Base-by-base conservation (phyloP, 73 alveolate genomes). In the Breviolum minutum region DNA sequence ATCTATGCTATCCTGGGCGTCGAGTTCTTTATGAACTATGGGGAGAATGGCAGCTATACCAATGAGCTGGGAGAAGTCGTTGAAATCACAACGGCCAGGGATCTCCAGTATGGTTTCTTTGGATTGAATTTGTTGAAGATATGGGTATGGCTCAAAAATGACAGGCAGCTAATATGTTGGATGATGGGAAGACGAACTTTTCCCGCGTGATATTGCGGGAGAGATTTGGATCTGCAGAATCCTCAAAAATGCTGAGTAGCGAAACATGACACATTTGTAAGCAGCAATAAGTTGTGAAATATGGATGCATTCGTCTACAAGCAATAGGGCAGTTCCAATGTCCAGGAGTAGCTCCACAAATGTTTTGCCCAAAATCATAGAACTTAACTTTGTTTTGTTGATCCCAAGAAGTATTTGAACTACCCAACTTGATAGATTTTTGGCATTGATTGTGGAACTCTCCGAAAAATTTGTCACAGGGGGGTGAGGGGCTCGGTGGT, bases 1-100 rank as follows among this genome's bases (percentile, higher is more conserved):
- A 91, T 91, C 48, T 91, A 91, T 73, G 97, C 97, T 62, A 91
- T 91, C 12, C n/a, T 91, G 85, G 97, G 97, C 5, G 97, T 91
- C 89, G 97, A 91, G 66, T 91, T 91, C 97, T 91, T 91, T 40
- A 79, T 77, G 97, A 91, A 61, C 40, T 91, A 71, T 54, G 97
- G 88, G 20, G 85, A 91, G 48, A 79, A 61, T 19, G 97, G 97
- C 27, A 91, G 70, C 84, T 91, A 91, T 88, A 71, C 97, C 97
- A 91, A 91, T 30, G 97, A 91, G 79, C 64, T 71, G 8, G 97
- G 87, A 14, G 89, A 91, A 71, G 79, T 91, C 22, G 97, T 91
- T 61, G 97, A 91, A 63, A 70, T 91, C 88, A 73, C 70, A 62
- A 91, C 97, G 7, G 97, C 97, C 63, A 64, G 97, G 26, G 97